Evolutionary conservation across 768 basidiomycete genomes (phyloP).

Genomic region (Boletus pseudo-olivaceus): DNA sequence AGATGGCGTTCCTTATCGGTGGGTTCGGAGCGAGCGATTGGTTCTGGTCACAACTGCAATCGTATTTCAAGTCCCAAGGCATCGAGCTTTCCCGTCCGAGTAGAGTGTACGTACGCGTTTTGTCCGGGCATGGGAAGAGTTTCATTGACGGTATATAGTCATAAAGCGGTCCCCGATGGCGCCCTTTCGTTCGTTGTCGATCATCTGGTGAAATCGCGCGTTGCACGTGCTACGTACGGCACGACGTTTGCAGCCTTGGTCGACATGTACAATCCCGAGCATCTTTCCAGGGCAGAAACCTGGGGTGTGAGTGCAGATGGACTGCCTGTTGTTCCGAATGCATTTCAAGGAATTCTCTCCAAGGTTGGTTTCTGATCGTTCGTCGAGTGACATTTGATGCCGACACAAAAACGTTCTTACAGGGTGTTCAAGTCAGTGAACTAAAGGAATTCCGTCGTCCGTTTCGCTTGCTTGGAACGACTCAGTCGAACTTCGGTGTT

Average conservation of each 20-base stretch:
- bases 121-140: neutral
- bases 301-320: conserved; percentile 6
- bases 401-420: neutral
- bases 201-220: conserved; percentile 41
- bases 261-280: conserved; percentile 4
- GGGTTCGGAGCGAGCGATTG: conserved; percentile 48
- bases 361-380: conserved; percentile 1
- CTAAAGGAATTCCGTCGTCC: conserved; percentile 13
- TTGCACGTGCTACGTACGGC: conserved; percentile 46
- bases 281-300: conserved; percentile 3
- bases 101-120: conserved; percentile 39
- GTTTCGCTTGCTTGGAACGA: neutral
- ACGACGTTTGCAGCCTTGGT: conserved; percentile 41
- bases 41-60: conserved; percentile 39
- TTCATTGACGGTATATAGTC: neutral
- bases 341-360: conserved; percentile 3
- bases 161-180: conserved; percentile 51
- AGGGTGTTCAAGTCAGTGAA: conserved; percentile 13
- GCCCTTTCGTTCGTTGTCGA: conserved; percentile 39
- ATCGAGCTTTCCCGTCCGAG: conserved; percentile 46
- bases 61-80: conserved; percentile 31
- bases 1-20: conserved; percentile 43
- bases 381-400: neutral
- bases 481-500: conserved; percentile 2
- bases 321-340: neutral